Percentiles rank a stretch among this genome's conserved stretches.
phyloP scores from a whole-genome alignment of 2,329 filamentous ascomycete species.

The Coniosporium tulheliwenetii region DNA sequence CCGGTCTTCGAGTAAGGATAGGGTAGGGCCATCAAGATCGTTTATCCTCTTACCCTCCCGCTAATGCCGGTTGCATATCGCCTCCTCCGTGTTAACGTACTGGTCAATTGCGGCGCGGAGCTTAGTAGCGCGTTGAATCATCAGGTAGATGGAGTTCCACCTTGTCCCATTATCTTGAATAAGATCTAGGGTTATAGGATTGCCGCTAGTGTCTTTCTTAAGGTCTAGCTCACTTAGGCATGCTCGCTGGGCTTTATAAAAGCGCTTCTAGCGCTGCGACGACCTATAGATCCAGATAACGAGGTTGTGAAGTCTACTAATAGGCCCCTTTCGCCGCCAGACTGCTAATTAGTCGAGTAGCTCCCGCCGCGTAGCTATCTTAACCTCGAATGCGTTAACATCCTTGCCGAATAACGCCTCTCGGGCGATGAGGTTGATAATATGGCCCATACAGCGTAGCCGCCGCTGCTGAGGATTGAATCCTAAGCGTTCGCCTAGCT shows the following conservation, averaged over 20 bases:
- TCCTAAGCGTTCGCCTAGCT: conserved; percentile 3
- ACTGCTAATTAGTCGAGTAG: conserved; percentile 2
- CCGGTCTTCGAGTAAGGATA: neutral
- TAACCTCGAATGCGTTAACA: conserved; percentile 2
- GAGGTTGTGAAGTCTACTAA: conserved; percentile 6
- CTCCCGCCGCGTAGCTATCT: conserved; percentile 2
- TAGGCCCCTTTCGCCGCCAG: too few relatives aligned
- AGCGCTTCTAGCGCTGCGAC: conserved; percentile 2
- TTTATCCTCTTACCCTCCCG: too few relatives aligned
- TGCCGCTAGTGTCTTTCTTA: neutral
- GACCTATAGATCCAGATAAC: conserved; percentile 4
- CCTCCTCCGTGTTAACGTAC: conserved; percentile 2
- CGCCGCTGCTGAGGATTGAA: conserved; percentile 1
- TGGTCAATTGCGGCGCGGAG: conserved; percentile 4
- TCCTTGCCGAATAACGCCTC: conserved; percentile 4
- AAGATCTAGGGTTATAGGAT: conserved; percentile 1
- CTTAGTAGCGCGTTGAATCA: conserved; percentile 2
- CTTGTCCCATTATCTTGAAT: conserved; percentile 2
- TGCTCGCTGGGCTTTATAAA: conserved; percentile 2
- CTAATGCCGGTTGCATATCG: conserved; percentile 1
- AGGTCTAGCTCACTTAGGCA: too few relatives aligned
- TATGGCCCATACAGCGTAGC: conserved; percentile 4
- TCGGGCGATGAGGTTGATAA: conserved; percentile 6
- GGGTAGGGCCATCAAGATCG: too few relatives aligned
- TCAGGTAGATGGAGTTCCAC: too few relatives aligned